Evolutionary conservation across 805 yeast species (phyloP).

Genomic region (Metschnikowia gelsemii): DNA sequence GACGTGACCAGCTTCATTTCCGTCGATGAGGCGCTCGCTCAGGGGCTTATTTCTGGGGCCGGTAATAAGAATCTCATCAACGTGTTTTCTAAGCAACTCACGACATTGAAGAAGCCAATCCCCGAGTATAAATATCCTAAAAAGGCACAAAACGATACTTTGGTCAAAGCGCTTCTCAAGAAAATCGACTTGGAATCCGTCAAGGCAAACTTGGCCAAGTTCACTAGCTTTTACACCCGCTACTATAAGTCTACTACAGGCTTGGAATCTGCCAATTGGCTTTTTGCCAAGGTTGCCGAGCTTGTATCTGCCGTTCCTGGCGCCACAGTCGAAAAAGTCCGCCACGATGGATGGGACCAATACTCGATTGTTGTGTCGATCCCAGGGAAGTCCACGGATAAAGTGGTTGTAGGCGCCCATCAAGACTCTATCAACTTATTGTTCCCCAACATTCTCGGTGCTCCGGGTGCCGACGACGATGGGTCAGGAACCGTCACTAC

Average conservation of each 20-base stretch:
- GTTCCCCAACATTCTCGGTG: conserved; percentile 63
- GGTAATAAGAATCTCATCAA: conserved; percentile 19
- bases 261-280: conserved; percentile 67
- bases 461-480: conserved; percentile 97
- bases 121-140: conserved; percentile 54
- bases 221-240: conserved; percentile 72
- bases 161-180: conserved; percentile 42
- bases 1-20: conserved; percentile 59
- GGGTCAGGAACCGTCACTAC: conserved; percentile 84
- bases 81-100: conserved; percentile 30
- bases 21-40: conserved; percentile 33
- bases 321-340: conserved; percentile 40
- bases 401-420: conserved; percentile 84
- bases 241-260: conserved; percentile 77
- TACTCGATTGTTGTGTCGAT: conserved; percentile 69
- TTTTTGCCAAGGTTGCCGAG: conserved; percentile 48
- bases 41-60: conserved; percentile 24
- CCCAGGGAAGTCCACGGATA: conserved; percentile 47
- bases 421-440: conserved; percentile 79
- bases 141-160: conserved; percentile 32
- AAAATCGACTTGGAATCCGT: conserved; percentile 49
- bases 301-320: conserved; percentile 27
- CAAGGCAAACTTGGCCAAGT: conserved; percentile 54
- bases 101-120: conserved; percentile 23
- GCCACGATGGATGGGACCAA: conserved; percentile 75